Conservation (phyloP, 2,329 filamentous ascomycete species). For the Didymella glomerata region DNA sequence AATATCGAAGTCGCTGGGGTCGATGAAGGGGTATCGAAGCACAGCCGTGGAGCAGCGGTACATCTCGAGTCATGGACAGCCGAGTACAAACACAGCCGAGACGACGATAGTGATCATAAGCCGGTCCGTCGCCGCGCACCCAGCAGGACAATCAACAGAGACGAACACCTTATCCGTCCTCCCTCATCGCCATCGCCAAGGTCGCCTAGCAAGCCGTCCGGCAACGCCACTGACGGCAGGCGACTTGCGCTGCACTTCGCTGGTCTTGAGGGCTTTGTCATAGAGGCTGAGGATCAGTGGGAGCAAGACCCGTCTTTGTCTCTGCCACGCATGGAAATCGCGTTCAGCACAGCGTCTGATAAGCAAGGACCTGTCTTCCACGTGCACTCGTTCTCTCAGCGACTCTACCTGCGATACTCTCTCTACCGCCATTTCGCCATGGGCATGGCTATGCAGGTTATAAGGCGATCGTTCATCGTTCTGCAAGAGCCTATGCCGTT, state of each 20-base stretch:
- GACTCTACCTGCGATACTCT: slow-evolving; percentile 86
- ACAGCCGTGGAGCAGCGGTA: slow-evolving; percentile 82
- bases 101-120: slow-evolving; percentile 69
- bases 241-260: slow-evolving; percentile 81
- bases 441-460: slow-evolving; percentile 78
- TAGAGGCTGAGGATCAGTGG: slow-evolving; percentile 85
- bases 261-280: slow-evolving; percentile 87
- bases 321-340: slow-evolving; percentile 86
- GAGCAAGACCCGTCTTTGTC: slow-evolving; percentile 87
- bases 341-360: slow-evolving; percentile 85
- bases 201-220: slow-evolving; percentile 59
- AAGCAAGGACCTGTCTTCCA: slow-evolving; percentile 88
- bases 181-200: slow-evolving; percentile 59
- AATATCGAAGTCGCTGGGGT: slow-evolving; percentile 90
- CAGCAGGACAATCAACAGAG: slow-evolving; percentile 67
- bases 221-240: slow-evolving; percentile 73
- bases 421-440: slow-evolving; percentile 92
- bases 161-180: slow-evolving; percentile 68
- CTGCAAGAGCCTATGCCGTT: slow-evolving; percentile 23
- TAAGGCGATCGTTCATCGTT: slow-evolving; percentile 60
- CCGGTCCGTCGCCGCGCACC: slow-evolving; percentile 73
- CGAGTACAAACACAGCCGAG: slow-evolving; percentile 85
- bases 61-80: slow-evolving; percentile 88
- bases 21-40: slow-evolving; percentile 81
- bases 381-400: slow-evolving; percentile 80